Conservation (phyloP, 345 rosid species). For the Aegle marmelos region DNA sequence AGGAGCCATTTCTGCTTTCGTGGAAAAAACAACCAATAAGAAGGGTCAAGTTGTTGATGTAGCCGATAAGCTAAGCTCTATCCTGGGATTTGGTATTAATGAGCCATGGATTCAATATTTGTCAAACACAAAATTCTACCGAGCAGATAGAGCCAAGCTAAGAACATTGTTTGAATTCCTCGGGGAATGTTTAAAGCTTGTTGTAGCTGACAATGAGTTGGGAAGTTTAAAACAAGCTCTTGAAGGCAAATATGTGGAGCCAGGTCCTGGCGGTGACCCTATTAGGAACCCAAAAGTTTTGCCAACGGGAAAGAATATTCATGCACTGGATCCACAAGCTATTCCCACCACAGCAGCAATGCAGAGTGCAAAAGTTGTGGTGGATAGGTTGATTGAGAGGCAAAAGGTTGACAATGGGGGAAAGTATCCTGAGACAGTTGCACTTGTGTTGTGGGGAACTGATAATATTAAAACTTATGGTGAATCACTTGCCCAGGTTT, state of each 20-base stretch:
- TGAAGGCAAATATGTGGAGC: slow-evolving; percentile 92
- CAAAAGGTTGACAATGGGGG: slow-evolving; percentile 87
- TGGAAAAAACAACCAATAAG: slow-evolving; percentile 67
- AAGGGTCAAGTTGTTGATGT: slow-evolving; percentile 95
- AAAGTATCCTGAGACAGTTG: slow-evolving; percentile 89
- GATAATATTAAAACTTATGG: slow-evolving; percentile 98
- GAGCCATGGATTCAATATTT: slow-evolving; percentile 95
- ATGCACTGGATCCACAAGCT: slow-evolving; percentile 95
- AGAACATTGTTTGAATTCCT: slow-evolving; percentile 72
- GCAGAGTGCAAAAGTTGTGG: slow-evolving; percentile 94
- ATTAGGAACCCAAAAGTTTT: slow-evolving; percentile 96
- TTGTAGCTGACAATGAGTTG: slow-evolving; percentile 92
- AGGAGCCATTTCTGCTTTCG: slow-evolving; percentile 79
- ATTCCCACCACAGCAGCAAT: slow-evolving; percentile 96
- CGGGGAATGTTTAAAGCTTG: slow-evolving; percentile 81
- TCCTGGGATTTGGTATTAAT: slow-evolving; percentile 93
- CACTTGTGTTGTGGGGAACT: slow-evolving; percentile 97
- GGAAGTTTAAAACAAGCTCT: slow-evolving; percentile 93
- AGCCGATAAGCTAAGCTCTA: slow-evolving; percentile 59
- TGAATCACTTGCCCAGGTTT: slow-evolving; percentile 91
- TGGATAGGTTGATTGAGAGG: slow-evolving; percentile 85
- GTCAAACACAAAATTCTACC: slow-evolving; percentile 80
- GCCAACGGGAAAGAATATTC: slow-evolving; percentile 98
- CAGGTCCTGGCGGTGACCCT: slow-evolving; percentile 99
- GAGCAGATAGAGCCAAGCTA: slow-evolving; percentile 84